phyloP scores from a whole-genome alignment of 176 grass and related monocot genomes.

The Rhynchospora tenuis region DNA sequence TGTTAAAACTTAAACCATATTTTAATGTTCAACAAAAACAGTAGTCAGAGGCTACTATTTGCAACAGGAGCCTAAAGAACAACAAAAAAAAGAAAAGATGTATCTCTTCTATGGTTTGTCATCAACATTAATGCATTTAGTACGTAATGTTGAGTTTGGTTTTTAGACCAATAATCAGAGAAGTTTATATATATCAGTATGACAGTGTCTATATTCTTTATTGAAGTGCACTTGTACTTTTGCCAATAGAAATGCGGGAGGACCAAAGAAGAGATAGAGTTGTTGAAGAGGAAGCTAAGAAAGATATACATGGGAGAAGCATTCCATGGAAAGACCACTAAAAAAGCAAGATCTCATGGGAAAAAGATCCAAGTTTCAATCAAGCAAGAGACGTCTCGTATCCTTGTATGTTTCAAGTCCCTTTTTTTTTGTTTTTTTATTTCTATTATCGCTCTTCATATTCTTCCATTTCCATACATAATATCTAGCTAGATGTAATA shows the following conservation, averaged over 20 bases:
- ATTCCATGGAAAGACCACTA: conserved; percentile 58
- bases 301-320: conserved; percentile 75
- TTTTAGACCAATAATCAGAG: not conserved
- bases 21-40: not conserved
- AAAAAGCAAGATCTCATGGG: conserved; percentile 64
- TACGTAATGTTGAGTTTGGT: not conserved
- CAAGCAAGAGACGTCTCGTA: conserved; percentile 67
- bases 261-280: conserved; percentile 75
- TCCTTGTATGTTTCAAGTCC: conserved; percentile 32
- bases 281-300: conserved; percentile 74
- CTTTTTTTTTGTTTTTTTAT: not conserved
- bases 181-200: not conserved
- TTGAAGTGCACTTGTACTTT: conserved; percentile 10
- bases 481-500: not conserved
- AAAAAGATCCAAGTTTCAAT: conserved; percentile 85
- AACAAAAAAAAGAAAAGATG: not conserved
- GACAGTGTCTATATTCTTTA: not conserved
- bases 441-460: not conserved
- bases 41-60: not conserved
- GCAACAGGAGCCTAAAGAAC: not conserved
- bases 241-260: conserved; percentile 45
- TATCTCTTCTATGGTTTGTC: not conserved
- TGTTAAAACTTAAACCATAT: not conserved
- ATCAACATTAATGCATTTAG: not conserved
- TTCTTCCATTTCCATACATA: not conserved